phyloP scores from a whole-genome alignment of 2,329 filamentous ascomycete species.

The Ustulina deusta region DNA sequence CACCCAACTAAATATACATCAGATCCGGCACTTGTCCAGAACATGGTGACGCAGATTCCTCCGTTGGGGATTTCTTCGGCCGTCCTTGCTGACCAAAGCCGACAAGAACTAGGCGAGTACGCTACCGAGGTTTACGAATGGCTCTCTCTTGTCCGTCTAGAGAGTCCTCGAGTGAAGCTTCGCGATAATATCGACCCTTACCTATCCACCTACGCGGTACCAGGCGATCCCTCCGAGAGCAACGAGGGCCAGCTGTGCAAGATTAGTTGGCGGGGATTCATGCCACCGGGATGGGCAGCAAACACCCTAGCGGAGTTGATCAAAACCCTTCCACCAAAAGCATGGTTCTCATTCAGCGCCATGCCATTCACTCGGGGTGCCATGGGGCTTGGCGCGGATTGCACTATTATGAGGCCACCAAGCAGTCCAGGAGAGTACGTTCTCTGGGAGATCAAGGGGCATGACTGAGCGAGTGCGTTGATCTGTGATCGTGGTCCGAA shows the following conservation, averaged over 20 bases:
- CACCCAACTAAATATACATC: conserved; percentile 59
- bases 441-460: conserved; percentile 68
- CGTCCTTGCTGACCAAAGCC: conserved; percentile 53
- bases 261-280: conserved; percentile 70
- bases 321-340: conserved; percentile 55
- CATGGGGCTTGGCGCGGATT: conserved; percentile 60
- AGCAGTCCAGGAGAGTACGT: conserved; percentile 65
- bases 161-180: conserved; percentile 71
- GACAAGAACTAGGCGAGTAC: conserved; percentile 70
- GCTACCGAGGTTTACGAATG: conserved; percentile 78
- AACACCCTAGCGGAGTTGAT: conserved; percentile 61
- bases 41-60: conserved; percentile 50
- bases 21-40: conserved; percentile 49
- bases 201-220: conserved; percentile 74
- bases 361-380: conserved; percentile 63
- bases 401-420: conserved; percentile 66
- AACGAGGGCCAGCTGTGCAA: conserved; percentile 58
- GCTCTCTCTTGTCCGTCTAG: conserved; percentile 74
- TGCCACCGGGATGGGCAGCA: conserved; percentile 66
- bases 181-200: conserved; percentile 74
- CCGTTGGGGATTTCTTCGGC: conserved; percentile 50
- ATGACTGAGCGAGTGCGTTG: conserved; percentile 53
- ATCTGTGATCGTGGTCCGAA: neutral
- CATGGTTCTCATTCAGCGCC: conserved; percentile 68
- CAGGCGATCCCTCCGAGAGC: conserved; percentile 53